Conservation (phyloP, 768 basidiomycete genomes). For the Sarcomyxa edulis region DNA sequence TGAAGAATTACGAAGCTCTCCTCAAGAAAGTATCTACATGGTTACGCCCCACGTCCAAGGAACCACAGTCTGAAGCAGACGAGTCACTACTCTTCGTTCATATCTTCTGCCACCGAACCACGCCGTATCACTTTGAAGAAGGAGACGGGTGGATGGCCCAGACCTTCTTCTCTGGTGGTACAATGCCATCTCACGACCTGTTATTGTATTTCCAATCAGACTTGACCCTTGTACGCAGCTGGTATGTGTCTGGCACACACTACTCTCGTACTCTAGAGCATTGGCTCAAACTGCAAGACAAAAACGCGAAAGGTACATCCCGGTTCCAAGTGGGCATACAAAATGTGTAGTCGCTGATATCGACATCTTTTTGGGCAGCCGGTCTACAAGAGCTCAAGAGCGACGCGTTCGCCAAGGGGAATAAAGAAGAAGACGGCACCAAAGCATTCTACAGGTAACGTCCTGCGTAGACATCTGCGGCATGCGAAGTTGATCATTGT, state of each 20-base stretch:
- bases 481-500: no score
- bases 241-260: slow-evolving; percentile 60
- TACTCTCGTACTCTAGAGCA: slow-evolving; percentile 61
- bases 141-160: slow-evolving; percentile 73
- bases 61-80: slow-evolving; percentile 14
- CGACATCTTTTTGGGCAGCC: no score
- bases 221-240: slow-evolving; percentile 50
- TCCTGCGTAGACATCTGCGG: neutral
- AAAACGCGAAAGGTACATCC: slow-evolving; percentile 33
- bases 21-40: slow-evolving; percentile 59
- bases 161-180: slow-evolving; percentile 73
- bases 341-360: no score
- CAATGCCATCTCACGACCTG: slow-evolving; percentile 67
- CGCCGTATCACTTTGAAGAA: slow-evolving; percentile 66
- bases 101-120: slow-evolving; percentile 61
- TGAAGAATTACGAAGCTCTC: slow-evolving; percentile 67
- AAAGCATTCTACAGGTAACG: slow-evolving; percentile 52
- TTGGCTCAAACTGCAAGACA: slow-evolving; percentile 59
- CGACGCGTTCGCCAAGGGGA: slow-evolving; percentile 42
- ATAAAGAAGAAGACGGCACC: slow-evolving; percentile 41
- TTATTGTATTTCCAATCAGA: slow-evolving; percentile 65
- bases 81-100: slow-evolving; percentile 62
- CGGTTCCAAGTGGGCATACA: no score
- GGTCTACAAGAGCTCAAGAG: slow-evolving; percentile 43
- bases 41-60: slow-evolving; percentile 39